Evolutionary conservation across 495 filamentous ascomycete genomes (phyloP).

Genomic region (Tuber umbilicatum): DNA sequence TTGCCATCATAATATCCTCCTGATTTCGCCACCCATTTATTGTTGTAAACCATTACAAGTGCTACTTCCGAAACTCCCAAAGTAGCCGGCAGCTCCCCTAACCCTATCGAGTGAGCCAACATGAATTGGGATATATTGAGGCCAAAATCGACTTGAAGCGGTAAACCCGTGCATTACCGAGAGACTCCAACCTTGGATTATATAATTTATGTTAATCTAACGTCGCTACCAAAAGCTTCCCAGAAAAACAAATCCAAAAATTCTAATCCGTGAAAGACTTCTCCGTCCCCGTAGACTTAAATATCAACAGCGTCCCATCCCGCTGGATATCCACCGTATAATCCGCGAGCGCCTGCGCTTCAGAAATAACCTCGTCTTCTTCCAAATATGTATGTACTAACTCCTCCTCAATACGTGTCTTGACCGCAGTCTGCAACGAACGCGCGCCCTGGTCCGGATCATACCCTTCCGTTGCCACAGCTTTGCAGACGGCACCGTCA

Average conservation of each 20-base stretch:
- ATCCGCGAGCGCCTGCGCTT: background rate
- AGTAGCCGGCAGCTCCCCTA: background rate
- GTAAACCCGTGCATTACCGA: background rate
- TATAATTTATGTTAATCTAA: background rate
- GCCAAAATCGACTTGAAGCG: background rate
- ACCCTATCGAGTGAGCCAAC: background rate
- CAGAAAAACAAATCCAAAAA: background rate
- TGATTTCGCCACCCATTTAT: background rate
- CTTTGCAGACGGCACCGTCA: conserved; percentile 43
- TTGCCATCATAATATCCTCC: background rate
- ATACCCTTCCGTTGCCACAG: conserved; percentile 44
- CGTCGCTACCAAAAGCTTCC: background rate
- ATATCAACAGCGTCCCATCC: background rate
- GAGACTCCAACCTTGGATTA: background rate
- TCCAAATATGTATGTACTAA: background rate
- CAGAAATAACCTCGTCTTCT: conserved; percentile 1
- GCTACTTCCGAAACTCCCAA: background rate
- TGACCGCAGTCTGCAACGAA: conserved; percentile 39
- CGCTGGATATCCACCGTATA: background rate
- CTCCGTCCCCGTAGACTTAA: background rate
- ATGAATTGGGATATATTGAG: background rate
- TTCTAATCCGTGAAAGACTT: background rate
- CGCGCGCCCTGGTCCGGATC: conserved; percentile 44
- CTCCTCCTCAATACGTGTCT: background rate
- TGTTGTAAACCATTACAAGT: background rate